Evolutionary conservation across 768 basidiomycete genomes (phyloP).

Genomic region (Strobilomyces echinocephalus): DNA sequence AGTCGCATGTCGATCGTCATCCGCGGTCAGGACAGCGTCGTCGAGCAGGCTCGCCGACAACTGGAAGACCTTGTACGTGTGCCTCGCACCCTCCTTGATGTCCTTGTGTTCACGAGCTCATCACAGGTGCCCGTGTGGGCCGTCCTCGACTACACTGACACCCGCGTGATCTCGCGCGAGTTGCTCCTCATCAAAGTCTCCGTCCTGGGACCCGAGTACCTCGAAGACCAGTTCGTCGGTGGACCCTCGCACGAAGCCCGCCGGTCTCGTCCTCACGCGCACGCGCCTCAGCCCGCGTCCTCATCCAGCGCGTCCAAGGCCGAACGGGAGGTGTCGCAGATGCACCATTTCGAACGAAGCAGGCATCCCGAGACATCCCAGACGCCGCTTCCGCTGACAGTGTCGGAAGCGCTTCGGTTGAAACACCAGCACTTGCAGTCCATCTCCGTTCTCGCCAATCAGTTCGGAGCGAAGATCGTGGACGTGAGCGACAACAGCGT

Average conservation of each 20-base stretch:
- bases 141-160: slow-evolving; percentile 97
- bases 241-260: slow-evolving; percentile 81
- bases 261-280: slow-evolving; percentile 22
- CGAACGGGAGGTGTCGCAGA: slow-evolving; percentile 67
- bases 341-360: slow-evolving; percentile 71
- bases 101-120: not conserved
- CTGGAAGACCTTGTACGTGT: slow-evolving; percentile 87
- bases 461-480: slow-evolving; percentile 91
- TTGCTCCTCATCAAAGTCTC: slow-evolving; percentile 94
- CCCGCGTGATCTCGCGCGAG: slow-evolving; percentile 86
- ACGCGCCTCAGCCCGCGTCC: slow-evolving; percentile 5
- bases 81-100: not conserved
- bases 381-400: slow-evolving; percentile 49
- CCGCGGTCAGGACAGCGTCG: slow-evolving; percentile 93
- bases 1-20: slow-evolving; percentile 98
- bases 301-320: slow-evolving; percentile 44
- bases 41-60: slow-evolving; percentile 94
- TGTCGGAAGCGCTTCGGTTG: slow-evolving; percentile 80
- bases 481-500: slow-evolving; percentile 94
- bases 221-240: slow-evolving; percentile 84
- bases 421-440: slow-evolving; percentile 89
- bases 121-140: slow-evolving; percentile 97
- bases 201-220: slow-evolving; percentile 94
- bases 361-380: slow-evolving; percentile 35
- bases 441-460: slow-evolving; percentile 75